These are phyloP conservation scores for Litsea cubeba DNA, from an alignment of 164 flowering plant species.

Conservation along the genomic window DNA sequence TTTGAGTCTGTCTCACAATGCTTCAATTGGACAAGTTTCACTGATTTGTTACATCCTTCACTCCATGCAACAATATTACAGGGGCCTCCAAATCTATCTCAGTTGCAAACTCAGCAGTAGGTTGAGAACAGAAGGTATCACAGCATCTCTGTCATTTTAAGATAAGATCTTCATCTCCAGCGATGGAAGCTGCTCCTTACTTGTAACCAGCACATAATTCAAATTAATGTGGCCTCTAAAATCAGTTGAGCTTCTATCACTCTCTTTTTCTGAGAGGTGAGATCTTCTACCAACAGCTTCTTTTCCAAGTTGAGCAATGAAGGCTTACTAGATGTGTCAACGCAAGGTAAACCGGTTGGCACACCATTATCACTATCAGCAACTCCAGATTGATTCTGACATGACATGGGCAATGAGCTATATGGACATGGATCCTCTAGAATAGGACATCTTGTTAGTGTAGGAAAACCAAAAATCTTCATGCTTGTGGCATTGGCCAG, in stretches of 20 bases:
- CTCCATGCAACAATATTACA: slow-evolving; percentile 19
- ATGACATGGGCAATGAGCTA: slow-evolving; percentile 16
- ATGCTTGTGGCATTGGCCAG: slow-evolving; percentile 17
- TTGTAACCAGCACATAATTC: slow-evolving; percentile 33
- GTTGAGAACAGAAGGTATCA: slow-evolving; percentile 19
- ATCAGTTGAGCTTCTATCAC: slow-evolving; percentile 7
- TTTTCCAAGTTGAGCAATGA: slow-evolving; percentile 24
- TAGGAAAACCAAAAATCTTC: slow-evolving; percentile 62
- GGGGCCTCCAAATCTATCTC: slow-evolving; percentile 71
- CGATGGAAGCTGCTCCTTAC: slow-evolving; percentile 1
- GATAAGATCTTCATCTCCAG: background rate
- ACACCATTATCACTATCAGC: slow-evolving; percentile 17
- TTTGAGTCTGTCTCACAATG: slow-evolving; percentile 3
- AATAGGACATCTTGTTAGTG: slow-evolving; percentile 31
- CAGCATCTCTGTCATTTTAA: slow-evolving; percentile 43
- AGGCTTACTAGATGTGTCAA: slow-evolving; percentile 48
- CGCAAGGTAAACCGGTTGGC: slow-evolving; percentile 34
- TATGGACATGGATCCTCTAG: slow-evolving; percentile 25
- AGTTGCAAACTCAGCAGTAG: slow-evolving; percentile 18
- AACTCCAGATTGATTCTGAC: background rate
- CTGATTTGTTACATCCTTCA: slow-evolving; percentile 9
- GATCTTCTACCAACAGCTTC: slow-evolving; percentile 14
- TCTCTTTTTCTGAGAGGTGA: slow-evolving; percentile 20
- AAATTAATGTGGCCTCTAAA: slow-evolving; percentile 47
- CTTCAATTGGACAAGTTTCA: slow-evolving; percentile 7